Percentiles rank a stretch among this genome's conserved stretches.
Conservation (phyloP, 768 basidiomycete species). For the Tylopilus balloui region DNA sequence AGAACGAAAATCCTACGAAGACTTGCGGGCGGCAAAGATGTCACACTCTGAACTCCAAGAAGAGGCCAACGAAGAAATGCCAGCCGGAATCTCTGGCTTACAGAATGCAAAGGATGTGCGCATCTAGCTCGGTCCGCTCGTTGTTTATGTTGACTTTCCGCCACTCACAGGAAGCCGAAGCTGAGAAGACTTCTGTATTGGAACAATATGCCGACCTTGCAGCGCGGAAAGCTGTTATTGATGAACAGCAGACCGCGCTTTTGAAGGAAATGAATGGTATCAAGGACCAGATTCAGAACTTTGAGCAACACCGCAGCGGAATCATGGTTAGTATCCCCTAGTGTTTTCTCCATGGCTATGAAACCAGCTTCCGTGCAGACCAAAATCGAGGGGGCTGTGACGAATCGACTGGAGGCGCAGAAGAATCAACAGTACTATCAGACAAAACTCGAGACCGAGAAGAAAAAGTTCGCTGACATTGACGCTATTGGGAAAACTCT, state of each 20-base stretch:
- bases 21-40: conserved; percentile 33
- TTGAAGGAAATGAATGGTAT: conserved; percentile 43
- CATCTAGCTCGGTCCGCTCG: neutral
- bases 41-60: conserved; percentile 43
- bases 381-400: conserved; percentile 46
- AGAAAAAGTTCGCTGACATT: conserved; percentile 39
- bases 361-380: conserved; percentile 33
- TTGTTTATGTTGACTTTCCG: conserved; percentile 1
- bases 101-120: conserved; percentile 52
- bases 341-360: neutral
- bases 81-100: conserved; percentile 55
- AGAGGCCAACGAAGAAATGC: conserved; percentile 66
- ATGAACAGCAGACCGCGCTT: conserved; percentile 42
- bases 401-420: conserved; percentile 48
- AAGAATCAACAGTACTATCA: conserved; percentile 44
- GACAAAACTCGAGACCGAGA: conserved; percentile 50
- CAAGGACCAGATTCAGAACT: conserved; percentile 48
- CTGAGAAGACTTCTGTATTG: conserved; percentile 44
- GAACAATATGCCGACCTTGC: conserved; percentile 48
- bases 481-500: conserved; percentile 47
- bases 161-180: conserved; percentile 46
- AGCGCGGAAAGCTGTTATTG: conserved; percentile 43
- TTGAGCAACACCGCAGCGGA: conserved; percentile 39
- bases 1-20: conserved; percentile 22
- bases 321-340: conserved; percentile 39